A percentile compares a stretch with the other conserved stretches of the same genome.
Conservation (phyloP, 2,329 filamentous ascomycete species). For the Magnaporthales sp. region DNA sequence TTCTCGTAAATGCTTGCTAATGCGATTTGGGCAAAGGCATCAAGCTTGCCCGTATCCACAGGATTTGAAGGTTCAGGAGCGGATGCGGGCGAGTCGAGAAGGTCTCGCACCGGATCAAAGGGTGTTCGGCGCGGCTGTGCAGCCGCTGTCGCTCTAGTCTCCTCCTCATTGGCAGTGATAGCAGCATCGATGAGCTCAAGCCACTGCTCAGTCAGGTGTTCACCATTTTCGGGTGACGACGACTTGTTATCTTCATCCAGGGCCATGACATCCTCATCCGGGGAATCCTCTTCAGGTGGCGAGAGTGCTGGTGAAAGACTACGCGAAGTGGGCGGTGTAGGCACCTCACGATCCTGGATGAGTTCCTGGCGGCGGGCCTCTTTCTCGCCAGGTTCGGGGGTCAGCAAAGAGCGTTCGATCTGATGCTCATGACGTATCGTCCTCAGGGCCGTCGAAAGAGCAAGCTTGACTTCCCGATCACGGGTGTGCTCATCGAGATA, state of each 20-base stretch:
- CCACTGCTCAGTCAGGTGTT: neutral
- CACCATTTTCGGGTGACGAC: neutral
- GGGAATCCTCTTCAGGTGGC: neutral
- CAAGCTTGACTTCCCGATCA: conserved; percentile 8
- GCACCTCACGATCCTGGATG: conserved; percentile 9
- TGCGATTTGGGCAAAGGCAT: neutral
- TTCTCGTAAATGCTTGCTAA: neutral
- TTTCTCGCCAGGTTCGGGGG: conserved; percentile 6
- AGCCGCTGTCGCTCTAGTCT: conserved; percentile 8
- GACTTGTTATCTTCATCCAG: conserved; percentile 1
- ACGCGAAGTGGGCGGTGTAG: neutral
- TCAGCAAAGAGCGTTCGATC: conserved; percentile 14
- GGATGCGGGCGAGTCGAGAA: conserved; percentile 22
- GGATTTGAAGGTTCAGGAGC: conserved; percentile 7
- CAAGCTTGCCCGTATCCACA: neutral
- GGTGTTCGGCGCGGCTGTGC: conserved; percentile 22
- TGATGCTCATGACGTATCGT: conserved; percentile 16
- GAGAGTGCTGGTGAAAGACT: neutral
- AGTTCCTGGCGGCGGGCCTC: conserved; percentile 10
- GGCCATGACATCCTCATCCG: conserved; percentile 5
- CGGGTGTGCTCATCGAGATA: conserved; percentile 15
- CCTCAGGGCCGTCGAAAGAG: conserved; percentile 13
- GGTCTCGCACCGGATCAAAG: conserved; percentile 35
- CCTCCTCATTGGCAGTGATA: neutral
- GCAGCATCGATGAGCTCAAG: conserved; percentile 4